Evolutionary conservation across 108 stramenopile species (phyloP).

Genomic region (Ochromonas danica): DNA sequence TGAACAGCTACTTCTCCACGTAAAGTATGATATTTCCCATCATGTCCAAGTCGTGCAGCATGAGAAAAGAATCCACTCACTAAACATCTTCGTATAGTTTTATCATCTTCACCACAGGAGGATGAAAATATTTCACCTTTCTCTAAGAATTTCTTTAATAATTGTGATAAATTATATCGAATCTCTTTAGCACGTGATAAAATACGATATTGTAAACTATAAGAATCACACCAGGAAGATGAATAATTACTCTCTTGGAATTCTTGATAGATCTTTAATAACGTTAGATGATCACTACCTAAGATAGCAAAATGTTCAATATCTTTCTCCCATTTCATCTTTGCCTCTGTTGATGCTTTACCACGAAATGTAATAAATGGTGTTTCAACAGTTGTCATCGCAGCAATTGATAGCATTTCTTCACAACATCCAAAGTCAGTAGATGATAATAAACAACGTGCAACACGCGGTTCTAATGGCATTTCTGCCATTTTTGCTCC

Average conservation of each 20-base stretch:
- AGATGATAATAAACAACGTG: slow-evolving; percentile 37
- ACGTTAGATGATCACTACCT: slow-evolving; percentile 18
- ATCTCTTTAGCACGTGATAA: slow-evolving; percentile 7
- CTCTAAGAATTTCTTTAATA: background rate
- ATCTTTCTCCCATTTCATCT: background rate
- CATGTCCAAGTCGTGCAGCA: slow-evolving; percentile 80
- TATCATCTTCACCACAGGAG: background rate
- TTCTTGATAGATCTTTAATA: slow-evolving; percentile 23
- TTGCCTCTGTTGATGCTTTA: background rate
- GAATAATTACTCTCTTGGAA: background rate
- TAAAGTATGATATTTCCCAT: slow-evolving; percentile 87
- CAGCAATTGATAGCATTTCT: slow-evolving; percentile 33
- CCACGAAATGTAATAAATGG: slow-evolving; percentile 25
- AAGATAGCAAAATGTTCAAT: background rate
- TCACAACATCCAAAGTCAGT: background rate
- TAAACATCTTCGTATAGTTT: slow-evolving; percentile 72
- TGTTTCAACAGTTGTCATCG: background rate
- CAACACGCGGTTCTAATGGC: slow-evolving; percentile 73
- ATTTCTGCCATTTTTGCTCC: slow-evolving; percentile 62
- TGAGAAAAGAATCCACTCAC: slow-evolving; percentile 89
- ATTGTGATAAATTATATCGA: background rate
- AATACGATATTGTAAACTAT: background rate
- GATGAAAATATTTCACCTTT: background rate
- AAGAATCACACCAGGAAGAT: background rate
- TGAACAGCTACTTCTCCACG: slow-evolving; percentile 66